Percentiles rank a stretch among this genome's conserved stretches.
These are phyloP conservation scores for Botrytis squamosa DNA, from an alignment of 2,329 filamentous ascomycete species.

Conservation along the genomic window DNA sequence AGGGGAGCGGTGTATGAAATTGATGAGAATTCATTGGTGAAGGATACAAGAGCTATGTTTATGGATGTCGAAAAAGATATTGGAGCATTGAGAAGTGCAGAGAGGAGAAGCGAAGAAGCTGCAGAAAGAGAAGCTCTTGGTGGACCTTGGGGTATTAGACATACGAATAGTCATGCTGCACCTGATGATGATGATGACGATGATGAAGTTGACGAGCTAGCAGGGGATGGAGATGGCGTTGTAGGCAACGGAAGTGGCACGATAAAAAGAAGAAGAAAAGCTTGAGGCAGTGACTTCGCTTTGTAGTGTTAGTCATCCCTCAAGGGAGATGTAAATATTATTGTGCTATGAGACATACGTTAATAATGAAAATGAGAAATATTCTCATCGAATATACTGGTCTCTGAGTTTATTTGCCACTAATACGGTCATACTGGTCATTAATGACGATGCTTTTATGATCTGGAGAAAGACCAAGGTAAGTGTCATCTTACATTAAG, in stretches of 20 bases:
- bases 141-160: constrained; percentile 14
- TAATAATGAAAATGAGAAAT: background rate
- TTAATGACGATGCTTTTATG: background rate
- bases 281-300: background rate
- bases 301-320: background rate
- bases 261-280: constrained; percentile 13
- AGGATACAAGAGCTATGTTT: constrained; percentile 87
- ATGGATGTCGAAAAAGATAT: constrained; percentile 68
- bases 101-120: constrained; percentile 35
- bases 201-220: constrained; percentile 17
- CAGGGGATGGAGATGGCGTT: background rate
- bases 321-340: background rate
- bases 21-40: constrained; percentile 82
- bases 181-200: constrained; percentile 5
- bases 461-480: background rate
- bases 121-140: constrained; percentile 16
- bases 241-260: background rate
- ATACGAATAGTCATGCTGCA: background rate
- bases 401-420: background rate
- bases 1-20: constrained; percentile 57
- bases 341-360: constrained; percentile 11
- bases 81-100: constrained; percentile 35
- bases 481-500: background rate
- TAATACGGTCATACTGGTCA: background rate
- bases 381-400: background rate